These are phyloP conservation scores for Chrysanthemum makinoi DNA, from an alignment of 129 eudicot genomes.

Conservation along the genomic window DNA sequence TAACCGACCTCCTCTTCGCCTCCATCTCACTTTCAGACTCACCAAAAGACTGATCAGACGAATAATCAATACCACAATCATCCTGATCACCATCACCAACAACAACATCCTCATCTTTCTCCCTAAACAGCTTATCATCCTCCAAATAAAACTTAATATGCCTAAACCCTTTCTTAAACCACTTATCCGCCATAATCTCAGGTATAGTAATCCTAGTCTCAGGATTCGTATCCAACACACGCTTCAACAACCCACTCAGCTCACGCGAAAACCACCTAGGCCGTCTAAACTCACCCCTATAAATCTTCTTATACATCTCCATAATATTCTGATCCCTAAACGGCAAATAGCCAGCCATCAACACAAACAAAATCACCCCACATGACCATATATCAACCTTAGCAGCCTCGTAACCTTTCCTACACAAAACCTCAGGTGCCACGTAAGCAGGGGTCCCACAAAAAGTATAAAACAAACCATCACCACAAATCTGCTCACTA, in stretches of 20 bases:
- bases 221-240: background rate
- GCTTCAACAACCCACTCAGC: background rate
- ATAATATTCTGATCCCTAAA: slow-evolving; percentile 9
- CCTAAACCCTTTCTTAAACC: slow-evolving; percentile 9
- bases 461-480: slow-evolving; percentile 15
- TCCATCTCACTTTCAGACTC: background rate
- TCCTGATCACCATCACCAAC: background rate
- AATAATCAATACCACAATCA: slow-evolving; percentile 1
- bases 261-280: slow-evolving; percentile 8
- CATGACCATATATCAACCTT: slow-evolving; percentile 15
- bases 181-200: slow-evolving; percentile 11
- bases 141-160: slow-evolving; percentile 12
- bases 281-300: background rate
- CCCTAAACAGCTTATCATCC: slow-evolving; percentile 9
- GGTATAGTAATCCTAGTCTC: slow-evolving; percentile 7
- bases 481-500: background rate
- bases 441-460: slow-evolving; percentile 14
- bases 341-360: slow-evolving; percentile 18
- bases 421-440: slow-evolving; percentile 14
- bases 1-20: background rate
- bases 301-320: slow-evolving; percentile 16
- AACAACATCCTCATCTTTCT: background rate
- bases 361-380: slow-evolving; percentile 12
- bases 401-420: slow-evolving; percentile 11
- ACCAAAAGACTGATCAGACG: background rate